A percentile compares a stretch with the other conserved stretches of the same genome.
These are phyloP conservation scores for Colletotrichum orchidophilum DNA, from an alignment of 2,329 filamentous ascomycete genomes.

Conservation along the genomic window DNA sequence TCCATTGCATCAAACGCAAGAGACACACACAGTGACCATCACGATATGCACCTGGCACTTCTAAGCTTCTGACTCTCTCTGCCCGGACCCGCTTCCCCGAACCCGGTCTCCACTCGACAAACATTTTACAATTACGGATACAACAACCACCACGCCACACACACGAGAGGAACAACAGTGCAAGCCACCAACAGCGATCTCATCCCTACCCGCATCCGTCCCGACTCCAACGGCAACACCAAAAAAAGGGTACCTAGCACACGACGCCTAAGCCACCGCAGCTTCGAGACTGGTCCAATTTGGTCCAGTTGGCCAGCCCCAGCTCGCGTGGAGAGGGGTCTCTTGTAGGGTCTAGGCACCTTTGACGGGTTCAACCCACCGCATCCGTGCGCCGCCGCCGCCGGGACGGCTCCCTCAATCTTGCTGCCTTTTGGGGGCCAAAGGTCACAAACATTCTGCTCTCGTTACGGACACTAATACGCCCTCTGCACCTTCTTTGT, in stretches of 20 bases:
- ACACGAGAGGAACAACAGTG: background rate
- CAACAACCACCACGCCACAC: background rate
- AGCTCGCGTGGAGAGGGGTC: background rate
- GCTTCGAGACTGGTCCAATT: background rate
- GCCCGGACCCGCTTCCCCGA: background rate
- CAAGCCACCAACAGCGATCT: background rate
- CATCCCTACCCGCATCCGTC: background rate
- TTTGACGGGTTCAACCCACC: slow-evolving; percentile 20
- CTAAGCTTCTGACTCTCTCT: background rate
- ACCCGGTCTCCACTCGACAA: background rate
- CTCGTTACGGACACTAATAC: background rate
- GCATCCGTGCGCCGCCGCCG: slow-evolving; percentile 2
- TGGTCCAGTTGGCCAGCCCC: background rate
- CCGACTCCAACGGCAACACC: background rate
- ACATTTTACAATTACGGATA: background rate
- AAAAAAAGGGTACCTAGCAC: background rate
- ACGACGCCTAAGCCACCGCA: slow-evolving; percentile 2
- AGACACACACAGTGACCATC: background rate
- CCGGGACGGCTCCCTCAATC: background rate
- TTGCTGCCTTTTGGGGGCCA: background rate
- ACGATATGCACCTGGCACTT: background rate
- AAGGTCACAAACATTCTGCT: background rate
- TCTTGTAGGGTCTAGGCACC: too few relatives aligned
- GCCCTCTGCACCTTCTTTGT: slow-evolving; percentile 4
- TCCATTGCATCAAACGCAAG: background rate